A percentile compares a stretch with the other conserved stretches of the same genome.
These are phyloP conservation scores for Capsella bursapastoris DNA, from an alignment of 345 rosid species.

Conservation along the genomic window DNA sequence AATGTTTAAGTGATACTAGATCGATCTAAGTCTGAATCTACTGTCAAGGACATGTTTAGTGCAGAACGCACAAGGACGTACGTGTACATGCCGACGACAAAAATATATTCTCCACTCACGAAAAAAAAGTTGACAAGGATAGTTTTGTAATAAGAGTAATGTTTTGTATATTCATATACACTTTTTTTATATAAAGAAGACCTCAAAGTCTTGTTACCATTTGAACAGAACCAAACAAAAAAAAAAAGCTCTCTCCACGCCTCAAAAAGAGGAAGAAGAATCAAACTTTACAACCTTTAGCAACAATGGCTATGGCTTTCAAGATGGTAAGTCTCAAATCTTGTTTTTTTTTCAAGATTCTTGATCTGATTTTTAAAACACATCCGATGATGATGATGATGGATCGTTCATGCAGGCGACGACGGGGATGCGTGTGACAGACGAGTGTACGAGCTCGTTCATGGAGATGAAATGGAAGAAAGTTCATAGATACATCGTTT, in stretches of 20 bases:
- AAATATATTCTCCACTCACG: constrained; percentile 5
- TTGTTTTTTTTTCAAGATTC: background rate
- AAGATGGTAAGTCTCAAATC: constrained; percentile 66
- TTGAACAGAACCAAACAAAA: background rate
- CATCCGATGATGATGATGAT: background rate
- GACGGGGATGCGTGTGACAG: constrained; percentile 89
- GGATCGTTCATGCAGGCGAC: constrained; percentile 60
- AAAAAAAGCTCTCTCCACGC: background rate
- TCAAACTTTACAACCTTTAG: constrained; percentile 10
- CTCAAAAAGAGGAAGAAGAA: constrained; percentile 21
- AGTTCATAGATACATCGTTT: constrained; percentile 79
- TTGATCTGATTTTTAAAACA: background rate
- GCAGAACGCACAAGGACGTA: background rate
- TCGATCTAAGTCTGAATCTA: background rate
- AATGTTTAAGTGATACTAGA: background rate
- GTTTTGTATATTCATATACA: constrained; percentile 14
- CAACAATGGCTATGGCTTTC: constrained; percentile 98
- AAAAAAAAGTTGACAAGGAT: constrained; percentile 19
- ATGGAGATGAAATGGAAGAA: constrained; percentile 98
- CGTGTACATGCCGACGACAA: constrained; percentile 8
- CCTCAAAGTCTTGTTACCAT: constrained; percentile 17
- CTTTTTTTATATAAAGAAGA: constrained; percentile 55
- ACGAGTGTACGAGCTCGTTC: constrained; percentile 87
- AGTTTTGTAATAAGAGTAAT: constrained; percentile 45
- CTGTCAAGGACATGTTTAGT: background rate